A percentile compares a stretch with the other conserved stretches of the same genome.
These are phyloP conservation scores for Barnettozyma populi DNA, from an alignment of 805 yeast genomes.

Conservation along the genomic window DNA sequence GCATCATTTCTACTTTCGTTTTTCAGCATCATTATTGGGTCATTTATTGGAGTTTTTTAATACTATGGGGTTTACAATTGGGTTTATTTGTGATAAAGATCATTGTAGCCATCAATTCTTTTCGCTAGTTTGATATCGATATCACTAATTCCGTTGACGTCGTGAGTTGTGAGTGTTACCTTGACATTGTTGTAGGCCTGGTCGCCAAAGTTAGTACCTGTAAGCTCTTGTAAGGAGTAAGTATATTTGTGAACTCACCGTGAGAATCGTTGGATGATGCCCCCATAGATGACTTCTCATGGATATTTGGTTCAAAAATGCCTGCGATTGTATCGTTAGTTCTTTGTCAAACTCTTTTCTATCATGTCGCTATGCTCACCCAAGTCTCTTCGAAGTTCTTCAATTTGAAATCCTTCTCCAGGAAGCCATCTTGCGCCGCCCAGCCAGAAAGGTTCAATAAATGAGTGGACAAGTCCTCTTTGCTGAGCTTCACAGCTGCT, in stretches of 20 bases:
- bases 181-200: constrained; percentile 51
- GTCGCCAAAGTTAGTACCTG: not conserved
- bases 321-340: constrained; percentile 7
- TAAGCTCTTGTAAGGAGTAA: no score
- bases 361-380: constrained; percentile 27
- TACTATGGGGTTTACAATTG: not conserved
- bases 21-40: constrained; percentile 1
- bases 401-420: constrained; percentile 38
- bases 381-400: constrained; percentile 57
- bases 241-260: constrained; percentile 22
- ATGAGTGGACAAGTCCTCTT: constrained; percentile 18
- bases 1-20: not conserved
- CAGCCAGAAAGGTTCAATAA: constrained; percentile 24
- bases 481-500: constrained; percentile 26
- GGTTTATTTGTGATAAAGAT: not conserved
- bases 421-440: constrained; percentile 12
- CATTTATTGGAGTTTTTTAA: not conserved
- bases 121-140: constrained; percentile 56
- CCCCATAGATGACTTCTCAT: constrained; percentile 50
- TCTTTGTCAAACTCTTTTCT: not conserved
- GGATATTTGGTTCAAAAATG: constrained; percentile 52
- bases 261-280: constrained; percentile 68
- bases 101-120: constrained; percentile 34
- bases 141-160: constrained; percentile 45
- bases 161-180: constrained; percentile 60